Percentiles rank a stretch among this genome's conserved stretches.
Conservation (phyloP, 1,284 basidiomycete species). For the Stygiomarasmius scandens region DNA sequence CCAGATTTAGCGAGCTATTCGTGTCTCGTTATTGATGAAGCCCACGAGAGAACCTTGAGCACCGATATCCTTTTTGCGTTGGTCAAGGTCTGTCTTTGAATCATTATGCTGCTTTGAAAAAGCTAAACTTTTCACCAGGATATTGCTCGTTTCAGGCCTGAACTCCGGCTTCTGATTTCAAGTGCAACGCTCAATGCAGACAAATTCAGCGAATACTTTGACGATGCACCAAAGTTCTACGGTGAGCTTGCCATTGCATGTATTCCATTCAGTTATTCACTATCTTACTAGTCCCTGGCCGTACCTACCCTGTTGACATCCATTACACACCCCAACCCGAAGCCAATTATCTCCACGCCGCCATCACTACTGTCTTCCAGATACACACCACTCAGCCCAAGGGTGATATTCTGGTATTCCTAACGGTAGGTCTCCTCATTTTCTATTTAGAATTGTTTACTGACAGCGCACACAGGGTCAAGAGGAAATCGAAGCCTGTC, state of each 20-base stretch:
- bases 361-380: slow-evolving; percentile 98
- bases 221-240: slow-evolving; percentile 91
- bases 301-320: slow-evolving; percentile 97
- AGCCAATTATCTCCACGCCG: slow-evolving; percentile 97
- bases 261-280: not conserved
- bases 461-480: slow-evolving; percentile 67
- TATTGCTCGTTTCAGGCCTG: slow-evolving; percentile 95
- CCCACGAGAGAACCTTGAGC: slow-evolving; percentile 93
- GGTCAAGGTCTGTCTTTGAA: slow-evolving; percentile 77
- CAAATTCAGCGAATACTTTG: slow-evolving; percentile 96
- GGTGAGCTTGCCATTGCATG: slow-evolving; percentile 47
- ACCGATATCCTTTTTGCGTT: slow-evolving; percentile 97
- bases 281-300: slow-evolving; percentile 78
- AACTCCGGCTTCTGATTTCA: slow-evolving; percentile 89
- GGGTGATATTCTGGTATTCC: slow-evolving; percentile 97
- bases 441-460: slow-evolving; percentile 1
- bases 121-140: slow-evolving; percentile 56
- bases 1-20: slow-evolving; percentile 93
- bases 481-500: slow-evolving; percentile 98
- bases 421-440: slow-evolving; percentile 67
- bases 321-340: slow-evolving; percentile 98
- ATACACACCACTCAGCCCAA: slow-evolving; percentile 98
- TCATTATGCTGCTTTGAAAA: slow-evolving; percentile 21
- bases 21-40: slow-evolving; percentile 94
- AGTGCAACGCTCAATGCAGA: slow-evolving; percentile 97